These are phyloP conservation scores for Lecanosticta acicola DNA, from an alignment of 2,329 filamentous ascomycete species.

Conservation along the genomic window DNA sequence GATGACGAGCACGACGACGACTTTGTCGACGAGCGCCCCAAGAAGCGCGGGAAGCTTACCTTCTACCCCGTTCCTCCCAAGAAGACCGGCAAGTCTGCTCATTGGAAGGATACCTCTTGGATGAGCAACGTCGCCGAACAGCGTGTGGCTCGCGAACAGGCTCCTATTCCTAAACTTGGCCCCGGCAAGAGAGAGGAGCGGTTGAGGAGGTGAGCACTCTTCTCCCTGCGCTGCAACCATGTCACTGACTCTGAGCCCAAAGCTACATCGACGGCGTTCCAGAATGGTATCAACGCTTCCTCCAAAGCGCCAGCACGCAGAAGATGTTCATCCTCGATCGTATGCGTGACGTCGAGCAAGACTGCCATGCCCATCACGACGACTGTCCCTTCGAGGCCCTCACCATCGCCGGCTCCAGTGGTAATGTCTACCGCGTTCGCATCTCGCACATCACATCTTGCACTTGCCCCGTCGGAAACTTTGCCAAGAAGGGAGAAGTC, in stretches of 20 bases:
- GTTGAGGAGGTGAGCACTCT: slow-evolving; percentile 14
- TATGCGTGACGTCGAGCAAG: slow-evolving; percentile 39
- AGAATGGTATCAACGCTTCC: slow-evolving; percentile 19
- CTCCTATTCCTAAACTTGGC: slow-evolving; percentile 7
- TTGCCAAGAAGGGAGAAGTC: slow-evolving; percentile 43
- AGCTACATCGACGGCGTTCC: slow-evolving; percentile 14
- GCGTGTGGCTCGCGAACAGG: slow-evolving; percentile 5
- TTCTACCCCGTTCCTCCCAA: no score
- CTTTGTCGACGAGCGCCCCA: background rate
- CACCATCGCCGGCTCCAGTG: slow-evolving; percentile 55
- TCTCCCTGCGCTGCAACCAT: no score
- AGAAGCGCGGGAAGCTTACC: slow-evolving; percentile 12
- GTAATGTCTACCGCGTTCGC: slow-evolving; percentile 55
- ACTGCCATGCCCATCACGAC: slow-evolving; percentile 45
- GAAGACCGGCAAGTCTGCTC: slow-evolving; percentile 9
- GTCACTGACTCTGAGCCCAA: slow-evolving; percentile 3
- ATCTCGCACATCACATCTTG: slow-evolving; percentile 47
- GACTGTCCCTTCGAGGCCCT: slow-evolving; percentile 49
- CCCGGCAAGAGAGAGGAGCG: slow-evolving; percentile 23
- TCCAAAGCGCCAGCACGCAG: slow-evolving; percentile 23
- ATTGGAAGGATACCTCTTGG: slow-evolving; percentile 1
- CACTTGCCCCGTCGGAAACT: slow-evolving; percentile 21
- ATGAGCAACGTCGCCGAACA: background rate
- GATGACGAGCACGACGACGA: slow-evolving; percentile 2
- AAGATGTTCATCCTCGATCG: slow-evolving; percentile 55